phyloP scores from a whole-genome alignment of 352 stramenopile species.

The Globisporangium lucens region DNA sequence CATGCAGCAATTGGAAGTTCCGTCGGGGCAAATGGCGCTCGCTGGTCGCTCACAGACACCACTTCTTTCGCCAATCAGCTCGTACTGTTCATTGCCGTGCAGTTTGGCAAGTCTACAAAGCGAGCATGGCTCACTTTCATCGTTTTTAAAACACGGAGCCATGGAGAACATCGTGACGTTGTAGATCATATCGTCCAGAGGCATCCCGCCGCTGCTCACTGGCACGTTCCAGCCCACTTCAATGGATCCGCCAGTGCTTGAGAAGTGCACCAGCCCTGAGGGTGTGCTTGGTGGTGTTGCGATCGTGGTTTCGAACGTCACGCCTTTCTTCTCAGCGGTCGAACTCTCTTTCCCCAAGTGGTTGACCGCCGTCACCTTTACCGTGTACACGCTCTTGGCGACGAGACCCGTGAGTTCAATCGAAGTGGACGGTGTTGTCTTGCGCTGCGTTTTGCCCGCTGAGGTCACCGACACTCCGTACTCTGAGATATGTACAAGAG shows the following conservation, averaged over 20 bases:
- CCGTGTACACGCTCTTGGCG: constrained; percentile 41
- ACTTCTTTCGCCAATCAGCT: constrained; percentile 8
- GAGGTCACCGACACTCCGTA: constrained; percentile 25
- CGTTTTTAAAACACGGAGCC: constrained; percentile 27
- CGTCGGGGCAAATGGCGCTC: constrained; percentile 30
- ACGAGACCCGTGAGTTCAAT: constrained; percentile 29
- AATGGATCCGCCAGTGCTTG: constrained; percentile 37
- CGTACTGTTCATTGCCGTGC: constrained; percentile 23
- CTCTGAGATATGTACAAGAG: constrained; percentile 11
- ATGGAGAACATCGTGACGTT: constrained; percentile 38
- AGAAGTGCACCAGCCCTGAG: constrained; percentile 24
- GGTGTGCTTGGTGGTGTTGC: constrained; percentile 32
- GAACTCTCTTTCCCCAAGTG: constrained; percentile 25
- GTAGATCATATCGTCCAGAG: constrained; percentile 36
- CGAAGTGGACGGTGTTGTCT: constrained; percentile 9
- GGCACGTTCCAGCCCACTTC: constrained; percentile 55
- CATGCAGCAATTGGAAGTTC: constrained; percentile 41
- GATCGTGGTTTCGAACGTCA: constrained; percentile 39
- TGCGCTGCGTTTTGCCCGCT: constrained; percentile 17
- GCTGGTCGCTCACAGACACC: constrained; percentile 21
- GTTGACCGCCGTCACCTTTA: constrained; percentile 51
- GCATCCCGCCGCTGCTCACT: constrained; percentile 30
- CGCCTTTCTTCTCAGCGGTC: constrained; percentile 11
- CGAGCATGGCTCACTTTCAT: constrained; percentile 18
- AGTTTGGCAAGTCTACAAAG: constrained; percentile 31